Percentiles rank a stretch among this genome's conserved stretches.
Evolutionary conservation across 78 protist genomes (phyloP).

Genomic region (Cavenderia fasciculata): DNA sequence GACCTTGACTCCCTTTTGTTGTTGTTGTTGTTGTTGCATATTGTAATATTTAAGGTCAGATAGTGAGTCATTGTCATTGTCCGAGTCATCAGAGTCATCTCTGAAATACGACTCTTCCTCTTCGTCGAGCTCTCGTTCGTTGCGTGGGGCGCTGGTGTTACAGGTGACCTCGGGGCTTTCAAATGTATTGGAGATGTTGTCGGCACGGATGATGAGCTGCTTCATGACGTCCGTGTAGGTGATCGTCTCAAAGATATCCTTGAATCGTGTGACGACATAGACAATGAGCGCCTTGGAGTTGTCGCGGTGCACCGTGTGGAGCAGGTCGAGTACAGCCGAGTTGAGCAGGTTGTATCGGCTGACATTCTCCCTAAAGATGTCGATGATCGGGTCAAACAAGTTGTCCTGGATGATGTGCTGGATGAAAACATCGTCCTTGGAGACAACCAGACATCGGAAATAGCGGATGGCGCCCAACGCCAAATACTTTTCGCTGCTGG

Average conservation of each 20-base stretch:
- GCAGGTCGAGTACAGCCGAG: constrained; percentile 83
- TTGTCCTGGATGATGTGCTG: constrained; percentile 72
- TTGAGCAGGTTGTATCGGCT: constrained; percentile 79
- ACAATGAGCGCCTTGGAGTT: constrained; percentile 67
- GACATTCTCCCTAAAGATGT: constrained; percentile 63
- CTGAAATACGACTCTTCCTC: constrained; percentile 25
- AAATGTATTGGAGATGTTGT: constrained; percentile 42
- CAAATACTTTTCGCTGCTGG: constrained; percentile 48
- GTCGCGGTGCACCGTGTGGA: constrained; percentile 77
- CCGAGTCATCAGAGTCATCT: constrained; percentile 18
- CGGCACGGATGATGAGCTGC: constrained; percentile 49
- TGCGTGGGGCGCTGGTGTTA: constrained; percentile 8
- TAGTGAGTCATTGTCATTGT: not conserved
- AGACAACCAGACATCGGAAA: constrained; percentile 69
- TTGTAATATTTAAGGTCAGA: not conserved
- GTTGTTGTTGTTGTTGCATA: not conserved
- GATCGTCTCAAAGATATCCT: constrained; percentile 18
- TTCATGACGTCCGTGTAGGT: constrained; percentile 72
- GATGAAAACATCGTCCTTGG: constrained; percentile 77
- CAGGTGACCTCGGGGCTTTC: constrained; percentile 55
- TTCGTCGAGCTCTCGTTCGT: constrained; percentile 34
- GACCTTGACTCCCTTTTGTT: not conserved
- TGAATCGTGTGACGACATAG: constrained; percentile 53
- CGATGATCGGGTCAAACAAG: constrained; percentile 72
- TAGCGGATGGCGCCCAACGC: constrained; percentile 75